phyloP scores from a whole-genome alignment of 768 basidiomycete genomes.

The Russula emetica region DNA sequence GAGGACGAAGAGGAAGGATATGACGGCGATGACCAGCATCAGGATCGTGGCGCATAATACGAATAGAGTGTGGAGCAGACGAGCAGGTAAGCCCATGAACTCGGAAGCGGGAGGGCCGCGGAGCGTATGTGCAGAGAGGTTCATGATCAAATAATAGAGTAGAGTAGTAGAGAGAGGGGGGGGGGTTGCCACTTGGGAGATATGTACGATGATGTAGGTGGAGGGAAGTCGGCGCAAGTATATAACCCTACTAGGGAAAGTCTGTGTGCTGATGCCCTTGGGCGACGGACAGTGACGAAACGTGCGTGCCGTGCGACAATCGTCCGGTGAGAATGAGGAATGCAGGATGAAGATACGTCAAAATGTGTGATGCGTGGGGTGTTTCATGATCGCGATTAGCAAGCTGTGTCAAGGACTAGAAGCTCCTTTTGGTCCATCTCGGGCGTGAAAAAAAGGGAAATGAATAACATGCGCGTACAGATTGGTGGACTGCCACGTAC shows the following conservation, averaged over 20 bases:
- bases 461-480: constrained; percentile 27
- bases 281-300: constrained; percentile 9
- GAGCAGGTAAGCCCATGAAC: not conserved
- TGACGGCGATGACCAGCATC: constrained; percentile 5
- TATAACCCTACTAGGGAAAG: constrained; percentile 16
- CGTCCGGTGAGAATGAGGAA: constrained; percentile 18
- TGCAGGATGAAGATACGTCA: constrained; percentile 18
- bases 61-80: constrained; percentile 9
- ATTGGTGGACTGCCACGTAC: constrained; percentile 24
- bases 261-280: constrained; percentile 3
- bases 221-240: constrained; percentile 12
- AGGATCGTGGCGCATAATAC: constrained; percentile 16
- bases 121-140: not conserved
- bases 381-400: constrained; percentile 21
- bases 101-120: not conserved
- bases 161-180: not conserved
- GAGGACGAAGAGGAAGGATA: constrained; percentile 11
- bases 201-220: not conserved
- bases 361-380: constrained; percentile 10
- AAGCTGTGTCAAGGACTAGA: constrained; percentile 20
- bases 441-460: constrained; percentile 10
- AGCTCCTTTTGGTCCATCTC: constrained; percentile 22
- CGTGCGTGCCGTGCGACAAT: constrained; percentile 25
- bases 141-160: not conserved
- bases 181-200: not conserved